Conservation (phyloP, 768 basidiomycete genomes). For the Amanita subjunquillea region DNA sequence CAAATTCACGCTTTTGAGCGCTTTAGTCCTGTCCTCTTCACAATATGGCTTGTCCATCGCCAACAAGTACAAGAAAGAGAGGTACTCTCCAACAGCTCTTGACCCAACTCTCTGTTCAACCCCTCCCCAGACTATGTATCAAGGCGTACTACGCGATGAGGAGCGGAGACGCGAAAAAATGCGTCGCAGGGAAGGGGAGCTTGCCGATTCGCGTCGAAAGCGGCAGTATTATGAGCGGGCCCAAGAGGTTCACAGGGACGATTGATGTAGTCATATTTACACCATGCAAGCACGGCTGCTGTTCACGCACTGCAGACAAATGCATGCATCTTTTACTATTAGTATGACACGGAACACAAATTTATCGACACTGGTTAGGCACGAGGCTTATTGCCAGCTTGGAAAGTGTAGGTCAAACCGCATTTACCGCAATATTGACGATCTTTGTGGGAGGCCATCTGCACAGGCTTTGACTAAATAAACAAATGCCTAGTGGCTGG, state of each 20-base stretch:
- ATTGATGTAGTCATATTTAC: neutral
- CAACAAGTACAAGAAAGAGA: constrained; percentile 78
- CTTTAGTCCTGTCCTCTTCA: constrained; percentile 53
- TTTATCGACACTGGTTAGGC: constrained; percentile 27
- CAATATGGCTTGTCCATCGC: constrained; percentile 85
- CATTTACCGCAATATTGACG: constrained; percentile 98
- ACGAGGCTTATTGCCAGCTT: constrained; percentile 69
- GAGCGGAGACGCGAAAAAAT: constrained; percentile 67
- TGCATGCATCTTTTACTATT: too few species aligned
- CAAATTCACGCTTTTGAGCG: constrained; percentile 61
- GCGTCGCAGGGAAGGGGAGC: constrained; percentile 51
- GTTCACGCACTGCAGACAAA: neutral
- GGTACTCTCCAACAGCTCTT: constrained; percentile 25
- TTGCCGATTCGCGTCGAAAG: constrained; percentile 51
- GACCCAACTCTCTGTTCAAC: constrained; percentile 5
- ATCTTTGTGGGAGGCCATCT: constrained; percentile 99
- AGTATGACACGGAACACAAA: neutral
- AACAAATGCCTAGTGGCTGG: neutral
- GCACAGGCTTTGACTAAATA: constrained; percentile 16
- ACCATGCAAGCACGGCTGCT: too few species aligned
- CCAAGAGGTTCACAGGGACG: constrained; percentile 24
- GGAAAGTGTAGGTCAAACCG: constrained; percentile 79
- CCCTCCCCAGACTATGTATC: constrained; percentile 68
- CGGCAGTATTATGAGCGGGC: constrained; percentile 55
- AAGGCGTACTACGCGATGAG: constrained; percentile 85